Evolutionary conservation across 345 rosid genomes (phyloP).

Genomic region (Carallia pectinifolia): DNA sequence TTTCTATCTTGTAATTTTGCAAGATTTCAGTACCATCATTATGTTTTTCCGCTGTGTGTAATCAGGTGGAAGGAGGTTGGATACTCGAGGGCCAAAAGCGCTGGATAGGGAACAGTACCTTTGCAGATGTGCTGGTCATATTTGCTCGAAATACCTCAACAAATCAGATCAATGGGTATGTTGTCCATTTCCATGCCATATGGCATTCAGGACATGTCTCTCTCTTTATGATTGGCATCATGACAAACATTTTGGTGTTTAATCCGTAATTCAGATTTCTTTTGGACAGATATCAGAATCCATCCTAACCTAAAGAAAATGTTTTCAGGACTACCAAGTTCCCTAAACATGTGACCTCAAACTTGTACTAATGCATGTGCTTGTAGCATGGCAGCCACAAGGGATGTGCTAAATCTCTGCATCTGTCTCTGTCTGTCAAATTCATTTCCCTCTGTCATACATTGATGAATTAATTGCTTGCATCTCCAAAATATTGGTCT

Average conservation of each 20-base stretch:
- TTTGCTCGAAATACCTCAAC: conserved; percentile 77
- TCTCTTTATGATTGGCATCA: neutral
- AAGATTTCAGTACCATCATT: conserved; percentile 12
- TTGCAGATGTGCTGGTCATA: conserved; percentile 82
- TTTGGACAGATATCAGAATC: neutral
- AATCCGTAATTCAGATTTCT: neutral
- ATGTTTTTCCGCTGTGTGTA: conserved; percentile 5
- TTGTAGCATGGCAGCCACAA: neutral
- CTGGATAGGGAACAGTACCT: conserved; percentile 98
- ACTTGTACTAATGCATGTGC: neutral
- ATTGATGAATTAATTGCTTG: neutral
- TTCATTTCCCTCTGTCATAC: neutral
- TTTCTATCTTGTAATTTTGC: conserved; percentile 1
- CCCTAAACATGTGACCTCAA: neutral
- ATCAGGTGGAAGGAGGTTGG: conserved; percentile 92
- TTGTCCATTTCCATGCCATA: neutral
- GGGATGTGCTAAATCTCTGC: neutral
- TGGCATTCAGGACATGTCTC: neutral
- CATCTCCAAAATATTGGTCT: too few species aligned
- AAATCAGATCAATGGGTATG: conserved; percentile 89
- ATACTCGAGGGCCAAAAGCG: conserved; percentile 86
- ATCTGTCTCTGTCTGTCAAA: neutral
- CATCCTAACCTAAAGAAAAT: neutral
- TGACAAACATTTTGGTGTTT: neutral
- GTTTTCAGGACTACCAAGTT: neutral